Conservation (phyloP, 1,139 yeast species). For the Pichia sp. region DNA sequence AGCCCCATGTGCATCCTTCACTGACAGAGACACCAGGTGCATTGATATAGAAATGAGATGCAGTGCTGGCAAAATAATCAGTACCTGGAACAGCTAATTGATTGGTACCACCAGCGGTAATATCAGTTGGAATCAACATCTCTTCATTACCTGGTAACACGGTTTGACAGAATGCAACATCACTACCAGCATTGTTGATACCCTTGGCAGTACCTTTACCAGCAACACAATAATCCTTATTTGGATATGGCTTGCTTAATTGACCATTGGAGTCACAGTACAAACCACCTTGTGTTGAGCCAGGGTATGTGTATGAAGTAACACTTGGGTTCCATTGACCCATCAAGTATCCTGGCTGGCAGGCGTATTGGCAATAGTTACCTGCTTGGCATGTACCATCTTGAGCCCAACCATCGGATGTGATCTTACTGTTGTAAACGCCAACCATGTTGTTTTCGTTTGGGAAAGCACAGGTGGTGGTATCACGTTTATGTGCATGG, state of each 20-base stretch:
- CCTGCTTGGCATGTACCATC: conserved; percentile 76
- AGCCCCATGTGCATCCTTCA: conserved; percentile 88
- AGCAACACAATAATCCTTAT: conserved; percentile 64
- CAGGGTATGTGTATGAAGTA: conserved; percentile 61
- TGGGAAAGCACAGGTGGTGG: conserved; percentile 67
- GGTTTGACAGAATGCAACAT: conserved; percentile 88
- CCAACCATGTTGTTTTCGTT: conserved; percentile 61
- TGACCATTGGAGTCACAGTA: conserved; percentile 72
- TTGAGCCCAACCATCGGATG: conserved; percentile 88
- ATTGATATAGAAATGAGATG: conserved; percentile 85
- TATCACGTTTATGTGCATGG: conserved; percentile 31
- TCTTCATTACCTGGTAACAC: conserved; percentile 93
- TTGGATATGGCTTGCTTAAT: conserved; percentile 58
- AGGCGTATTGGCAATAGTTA: conserved; percentile 83
- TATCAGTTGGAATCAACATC: conserved; percentile 83
- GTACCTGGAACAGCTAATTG: conserved; percentile 83
- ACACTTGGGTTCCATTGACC: conserved; percentile 73
- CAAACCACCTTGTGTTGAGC: conserved; percentile 78
- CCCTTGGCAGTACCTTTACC: conserved; percentile 75
- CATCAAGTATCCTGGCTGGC: conserved; percentile 80
- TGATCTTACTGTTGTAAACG: conserved; percentile 47
- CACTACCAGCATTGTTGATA: conserved; percentile 47
- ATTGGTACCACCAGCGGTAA: conserved; percentile 44
- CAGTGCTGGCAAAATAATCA: conserved; percentile 56
- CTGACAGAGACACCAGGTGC: conserved; percentile 77